phyloP scores from a whole-genome alignment of 2,329 filamentous ascomycete genomes.

The Scedosporium boydii region DNA sequence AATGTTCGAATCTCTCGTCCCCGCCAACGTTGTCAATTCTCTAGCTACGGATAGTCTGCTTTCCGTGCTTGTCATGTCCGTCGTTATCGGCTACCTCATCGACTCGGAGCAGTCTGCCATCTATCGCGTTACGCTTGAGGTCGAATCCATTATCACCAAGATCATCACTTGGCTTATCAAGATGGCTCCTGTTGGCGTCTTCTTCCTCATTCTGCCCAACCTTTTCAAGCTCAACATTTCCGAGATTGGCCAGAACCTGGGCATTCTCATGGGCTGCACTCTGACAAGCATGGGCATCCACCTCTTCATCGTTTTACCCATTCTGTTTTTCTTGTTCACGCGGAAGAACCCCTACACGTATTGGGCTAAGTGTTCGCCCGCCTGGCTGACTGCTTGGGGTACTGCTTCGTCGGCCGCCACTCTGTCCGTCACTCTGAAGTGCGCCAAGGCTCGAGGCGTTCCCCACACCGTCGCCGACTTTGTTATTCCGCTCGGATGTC shows the following conservation, averaged over 20 bases:
- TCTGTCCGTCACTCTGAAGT: conserved; percentile 36
- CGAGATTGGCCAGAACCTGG: conserved; percentile 38
- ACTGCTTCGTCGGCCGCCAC: conserved; percentile 43
- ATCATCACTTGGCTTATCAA: conserved; percentile 39
- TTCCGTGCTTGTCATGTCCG: conserved; percentile 33
- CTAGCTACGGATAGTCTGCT: conserved; percentile 36
- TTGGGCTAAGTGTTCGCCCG: conserved; percentile 37
- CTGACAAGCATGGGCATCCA: conserved; percentile 37
- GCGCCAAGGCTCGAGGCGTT: conserved; percentile 26
- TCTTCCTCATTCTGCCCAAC: conserved; percentile 43
- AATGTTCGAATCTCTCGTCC: conserved; percentile 39
- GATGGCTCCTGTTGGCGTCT: conserved; percentile 40
- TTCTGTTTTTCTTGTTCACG: conserved; percentile 29
- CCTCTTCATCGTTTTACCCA: conserved; percentile 34
- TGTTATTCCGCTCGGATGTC: conserved; percentile 33
- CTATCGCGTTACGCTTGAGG: conserved; percentile 32
- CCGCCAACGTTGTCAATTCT: conserved; percentile 36
- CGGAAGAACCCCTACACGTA: conserved; percentile 35
- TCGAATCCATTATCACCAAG: conserved; percentile 36
- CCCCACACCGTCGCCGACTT: conserved; percentile 36
- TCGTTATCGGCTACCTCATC: conserved; percentile 37
- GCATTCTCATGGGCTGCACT: conserved; percentile 36
- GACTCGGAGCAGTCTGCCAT: conserved; percentile 24
- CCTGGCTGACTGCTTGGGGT: conserved; percentile 46
- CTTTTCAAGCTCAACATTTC: conserved; percentile 37